These are phyloP conservation scores for Magnaporthiopsis rhizophila DNA, from an alignment of 2,329 filamentous ascomycete genomes.

Conservation along the genomic window DNA sequence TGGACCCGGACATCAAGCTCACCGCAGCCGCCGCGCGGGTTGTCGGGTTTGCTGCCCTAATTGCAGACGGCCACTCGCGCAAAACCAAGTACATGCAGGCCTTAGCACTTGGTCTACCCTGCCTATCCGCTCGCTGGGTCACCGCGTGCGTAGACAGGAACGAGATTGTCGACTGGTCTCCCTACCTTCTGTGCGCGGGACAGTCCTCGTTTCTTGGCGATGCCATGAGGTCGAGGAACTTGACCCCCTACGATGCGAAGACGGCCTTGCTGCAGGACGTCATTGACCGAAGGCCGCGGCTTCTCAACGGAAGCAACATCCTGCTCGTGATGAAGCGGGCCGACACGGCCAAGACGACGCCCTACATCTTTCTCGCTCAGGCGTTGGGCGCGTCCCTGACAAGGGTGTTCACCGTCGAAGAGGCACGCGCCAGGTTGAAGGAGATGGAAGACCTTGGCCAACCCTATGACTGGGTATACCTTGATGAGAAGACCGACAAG, in stretches of 20 bases:
- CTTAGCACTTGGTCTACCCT: constrained; percentile 80
- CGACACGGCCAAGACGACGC: constrained; percentile 56
- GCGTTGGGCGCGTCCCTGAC: constrained; percentile 68
- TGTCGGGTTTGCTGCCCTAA: constrained; percentile 73
- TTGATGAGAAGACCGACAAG: constrained; percentile 52
- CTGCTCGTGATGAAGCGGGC: constrained; percentile 63
- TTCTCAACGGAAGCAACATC: constrained; percentile 58
- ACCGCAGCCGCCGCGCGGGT: constrained; percentile 37
- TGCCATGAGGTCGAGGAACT: constrained; percentile 65
- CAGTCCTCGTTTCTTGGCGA: constrained; percentile 69
- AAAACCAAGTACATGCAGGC: constrained; percentile 93
- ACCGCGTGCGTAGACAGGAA: constrained; percentile 58
- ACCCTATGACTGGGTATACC: constrained; percentile 70
- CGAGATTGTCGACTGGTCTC: constrained; percentile 62
- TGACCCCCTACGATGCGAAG: constrained; percentile 52
- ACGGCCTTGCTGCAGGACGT: constrained; percentile 49
- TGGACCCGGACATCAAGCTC: constrained; percentile 40
- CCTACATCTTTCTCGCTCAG: constrained; percentile 73
- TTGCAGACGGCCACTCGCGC: constrained; percentile 78
- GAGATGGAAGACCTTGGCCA: constrained; percentile 37
- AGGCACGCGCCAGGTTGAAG: constrained; percentile 53
- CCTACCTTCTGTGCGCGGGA: constrained; percentile 80
- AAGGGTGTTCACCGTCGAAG: constrained; percentile 55
- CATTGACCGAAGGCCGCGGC: constrained; percentile 49
- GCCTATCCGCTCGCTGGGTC: constrained; percentile 76